Evolutionary conservation across 495 filamentous ascomycete genomes (phyloP), one percentile per base, ranked within the genome.

Genomic region (Chaetomium cochliodes): DNA sequence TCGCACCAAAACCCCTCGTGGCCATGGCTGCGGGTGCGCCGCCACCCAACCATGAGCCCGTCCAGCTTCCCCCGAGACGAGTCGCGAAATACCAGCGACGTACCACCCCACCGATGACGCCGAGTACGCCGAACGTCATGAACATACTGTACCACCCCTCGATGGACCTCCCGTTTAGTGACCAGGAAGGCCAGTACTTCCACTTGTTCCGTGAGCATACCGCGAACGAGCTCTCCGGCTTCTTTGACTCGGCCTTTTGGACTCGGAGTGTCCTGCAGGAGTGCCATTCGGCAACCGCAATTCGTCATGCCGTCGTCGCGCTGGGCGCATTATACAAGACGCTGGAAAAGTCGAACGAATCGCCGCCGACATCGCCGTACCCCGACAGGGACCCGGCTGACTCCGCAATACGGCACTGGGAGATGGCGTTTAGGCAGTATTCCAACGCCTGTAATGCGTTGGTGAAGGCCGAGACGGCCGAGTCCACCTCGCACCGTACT

Each of bases 231-330:
- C 75, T 90, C 37, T 82, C 86, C 0, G 86, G 87, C 3, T 85
- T 86, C 68, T 88, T 87, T 58, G 77, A 81, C 58, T 86, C 85
- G 5, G 82, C 81, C 8, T 87, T 89, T 64, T 90, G 86, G 87
- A 82, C 76, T 15, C 77, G 72, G 51, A 78, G 74, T 16, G 78
- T 90, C 13, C 73, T 88, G 41, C 84, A 86, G 69, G 85, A 85
- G 65, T 86, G 84, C 47, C 81, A 85, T 54, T 80, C 80, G 18
- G 85, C 88, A 69, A 78, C 87, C 5, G 79, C 84, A 5, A 85
- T 90, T 50, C 80, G 84, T 25, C 87, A 90, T 72, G 86, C 88
- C 9, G 81, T 88, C 1, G 79, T 89, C 16, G 87, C 87, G 46
- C 74, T 90, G 28, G 84, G 85, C 54, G 84, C 86, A 2, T 74